Percentiles rank a stretch among this genome's conserved stretches.
Conservation (phyloP, 176 grass and related monocot species). For the Zea luxurians region DNA sequence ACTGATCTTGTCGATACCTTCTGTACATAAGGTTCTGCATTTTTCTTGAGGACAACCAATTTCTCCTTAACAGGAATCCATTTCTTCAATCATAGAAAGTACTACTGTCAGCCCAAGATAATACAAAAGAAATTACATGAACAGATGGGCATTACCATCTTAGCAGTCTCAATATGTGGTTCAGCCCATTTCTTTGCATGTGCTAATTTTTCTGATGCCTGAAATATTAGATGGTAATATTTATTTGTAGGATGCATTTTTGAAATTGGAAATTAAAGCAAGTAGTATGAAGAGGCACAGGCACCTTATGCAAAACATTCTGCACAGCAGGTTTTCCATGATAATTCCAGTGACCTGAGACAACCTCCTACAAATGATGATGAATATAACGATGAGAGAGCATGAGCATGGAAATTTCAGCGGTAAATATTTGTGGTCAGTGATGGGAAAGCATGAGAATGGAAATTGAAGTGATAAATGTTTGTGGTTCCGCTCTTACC, state of each 20-base stretch:
- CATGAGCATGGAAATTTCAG: constrained; percentile 3
- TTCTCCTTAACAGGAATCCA: constrained; percentile 85
- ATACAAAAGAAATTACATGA: constrained; percentile 16
- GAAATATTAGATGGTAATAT: constrained; percentile 22
- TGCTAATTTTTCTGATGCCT: constrained; percentile 82
- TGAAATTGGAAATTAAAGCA: constrained; percentile 21
- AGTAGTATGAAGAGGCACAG: constrained; percentile 34
- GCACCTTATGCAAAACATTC: constrained; percentile 52
- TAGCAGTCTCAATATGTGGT: constrained; percentile 73
- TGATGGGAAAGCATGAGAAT: not conserved
- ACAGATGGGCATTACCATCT: constrained; percentile 47
- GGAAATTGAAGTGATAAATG: not conserved
- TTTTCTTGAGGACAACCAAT: constrained; percentile 60
- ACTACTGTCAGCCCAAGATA: constrained; percentile 34
- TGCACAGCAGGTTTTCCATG: constrained; percentile 71
- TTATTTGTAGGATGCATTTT: constrained; percentile 16
- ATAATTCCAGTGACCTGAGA: constrained; percentile 70
- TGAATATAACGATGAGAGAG: constrained; percentile 1
- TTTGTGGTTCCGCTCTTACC: constrained; percentile 44
- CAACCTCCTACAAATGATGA: constrained; percentile 60
- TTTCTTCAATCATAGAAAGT: constrained; percentile 64
- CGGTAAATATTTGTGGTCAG: not conserved
- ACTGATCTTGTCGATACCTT: constrained; percentile 61
- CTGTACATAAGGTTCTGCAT: constrained; percentile 62
- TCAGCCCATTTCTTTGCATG: constrained; percentile 79